Base-by-base conservation (phyloP, 1,284 basidiomycete species). In the Golubevia sp. region DNA sequence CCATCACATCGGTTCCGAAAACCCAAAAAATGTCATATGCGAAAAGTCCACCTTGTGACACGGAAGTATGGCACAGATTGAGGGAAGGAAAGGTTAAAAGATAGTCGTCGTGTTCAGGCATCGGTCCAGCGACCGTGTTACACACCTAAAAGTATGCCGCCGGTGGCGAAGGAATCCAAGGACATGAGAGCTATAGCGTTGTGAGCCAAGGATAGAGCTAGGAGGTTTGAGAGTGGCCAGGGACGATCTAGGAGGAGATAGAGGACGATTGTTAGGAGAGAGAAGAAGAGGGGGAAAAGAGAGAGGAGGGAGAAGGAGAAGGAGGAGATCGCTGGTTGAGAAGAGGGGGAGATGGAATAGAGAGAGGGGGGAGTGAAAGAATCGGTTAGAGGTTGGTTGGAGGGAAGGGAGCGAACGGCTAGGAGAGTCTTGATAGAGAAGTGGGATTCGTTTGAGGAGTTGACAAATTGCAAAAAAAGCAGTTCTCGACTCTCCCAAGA, bases 111-210 rank as follows among this genome's bases (percentile, higher is more conserved):
- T 49, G 48, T 15, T 15, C 48, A 49, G 48, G n/a, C 48, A n/a
- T 49, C 48, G 18, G n/a, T 55, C n/a, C n/a, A n/a, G n/a, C n/a
- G n/a, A n/a, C n/a, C n/a, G n/a, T n/a, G n/a, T n/a, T n/a, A n/a
- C n/a, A 78, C 79, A n/a, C 72, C 77, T 1, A 99, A 87, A 15
- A 99, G 88, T 62, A 94, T 89, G 59, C 88, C 88, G 1, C 94
- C 96, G 4, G 96, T 97, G 73, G 88, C 86, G 87, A 98, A 97
- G 20, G 91, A 92, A 85, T 99, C 96, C 49, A 99, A 85, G 79
- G 91, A 91, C 75, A 98, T 86, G 63, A 96, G 84, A 24, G 89
- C 88, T 59, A 99, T 86, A 1, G 93, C 91, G 69, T 91, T 92
- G 77, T 92, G 90, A 8, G 91, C 89, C 79, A 97, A 92, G 0